These are phyloP conservation scores for Phytophthora tubulina DNA, from an alignment of 352 stramenopile species.

Conservation along the genomic window DNA sequence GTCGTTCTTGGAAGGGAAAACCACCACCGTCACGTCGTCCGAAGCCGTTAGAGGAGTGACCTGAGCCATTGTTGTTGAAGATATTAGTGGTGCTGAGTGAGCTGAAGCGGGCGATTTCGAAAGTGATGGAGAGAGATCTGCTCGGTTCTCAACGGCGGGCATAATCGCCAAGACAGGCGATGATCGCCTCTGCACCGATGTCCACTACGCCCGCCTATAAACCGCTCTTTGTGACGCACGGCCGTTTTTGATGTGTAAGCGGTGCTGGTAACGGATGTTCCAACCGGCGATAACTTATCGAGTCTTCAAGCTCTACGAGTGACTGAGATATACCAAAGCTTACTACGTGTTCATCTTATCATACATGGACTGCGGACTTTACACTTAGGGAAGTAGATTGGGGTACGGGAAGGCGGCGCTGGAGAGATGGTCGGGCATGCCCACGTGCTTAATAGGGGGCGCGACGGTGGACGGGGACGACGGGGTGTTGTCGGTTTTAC, in stretches of 20 bases:
- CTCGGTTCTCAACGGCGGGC: neutral
- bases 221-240: conserved; percentile 8
- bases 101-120: conserved; percentile 3
- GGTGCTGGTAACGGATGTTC: neutral
- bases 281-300: neutral
- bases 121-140: conserved; percentile 3
- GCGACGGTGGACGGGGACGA: conserved; percentile 18
- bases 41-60: conserved; percentile 11
- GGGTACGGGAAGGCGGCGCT: conserved; percentile 32
- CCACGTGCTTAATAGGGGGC: conserved; percentile 23
- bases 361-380: conserved; percentile 13
- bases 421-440: conserved; percentile 34
- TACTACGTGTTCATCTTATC: conserved; percentile 17
- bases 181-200: conserved; percentile 23
- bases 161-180: conserved; percentile 1
- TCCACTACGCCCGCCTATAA: conserved; percentile 1
- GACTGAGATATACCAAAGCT: neutral
- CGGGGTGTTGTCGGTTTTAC: conserved; percentile 14
- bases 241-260: neutral
- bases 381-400: conserved; percentile 39
- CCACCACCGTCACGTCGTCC: conserved; percentile 24
- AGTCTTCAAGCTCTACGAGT: neutral
- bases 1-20: conserved; percentile 21
- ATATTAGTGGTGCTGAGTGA: neutral
- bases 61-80: conserved; percentile 15